Percentiles rank a stretch among this genome's conserved stretches.
These are phyloP conservation scores for Kodamaea ohmeri DNA, from an alignment of 1,139 yeast species.

Conservation along the genomic window DNA sequence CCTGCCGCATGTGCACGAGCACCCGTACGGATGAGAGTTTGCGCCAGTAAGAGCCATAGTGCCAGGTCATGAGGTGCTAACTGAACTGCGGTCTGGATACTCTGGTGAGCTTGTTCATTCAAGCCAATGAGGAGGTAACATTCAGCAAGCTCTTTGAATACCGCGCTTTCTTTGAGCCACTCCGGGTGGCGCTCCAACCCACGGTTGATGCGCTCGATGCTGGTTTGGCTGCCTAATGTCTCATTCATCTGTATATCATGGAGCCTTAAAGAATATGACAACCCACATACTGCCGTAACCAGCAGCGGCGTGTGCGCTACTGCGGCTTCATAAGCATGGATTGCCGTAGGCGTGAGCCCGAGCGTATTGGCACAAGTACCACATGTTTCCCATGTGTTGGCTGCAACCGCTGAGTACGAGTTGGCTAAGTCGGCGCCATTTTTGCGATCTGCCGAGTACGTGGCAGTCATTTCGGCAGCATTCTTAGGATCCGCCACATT, in stretches of 20 bases:
- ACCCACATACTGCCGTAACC: constrained; percentile 41
- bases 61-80: constrained; percentile 42
- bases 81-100: constrained; percentile 46
- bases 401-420: constrained; percentile 24
- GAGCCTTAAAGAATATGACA: constrained; percentile 38
- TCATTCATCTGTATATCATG: constrained; percentile 37
- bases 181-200: constrained; percentile 35
- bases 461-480: constrained; percentile 7
- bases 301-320: constrained; percentile 43
- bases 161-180: constrained; percentile 30
- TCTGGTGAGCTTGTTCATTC: constrained; percentile 50
- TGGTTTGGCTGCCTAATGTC: constrained; percentile 39
- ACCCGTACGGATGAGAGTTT: constrained; percentile 42
- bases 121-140: constrained; percentile 47
- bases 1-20: constrained; percentile 45
- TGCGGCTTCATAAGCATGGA: constrained; percentile 47
- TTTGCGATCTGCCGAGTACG: no score
- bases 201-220: constrained; percentile 42
- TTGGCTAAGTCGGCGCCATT: no score
- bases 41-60: constrained; percentile 48
- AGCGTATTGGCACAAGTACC: constrained; percentile 50
- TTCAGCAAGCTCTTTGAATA: constrained; percentile 50
- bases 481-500: no score
- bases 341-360: constrained; percentile 41
- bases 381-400: constrained; percentile 49